Conservation (phyloP, 2,329 filamentous ascomycete genomes). For the Plenodomus tracheiphilus region DNA sequence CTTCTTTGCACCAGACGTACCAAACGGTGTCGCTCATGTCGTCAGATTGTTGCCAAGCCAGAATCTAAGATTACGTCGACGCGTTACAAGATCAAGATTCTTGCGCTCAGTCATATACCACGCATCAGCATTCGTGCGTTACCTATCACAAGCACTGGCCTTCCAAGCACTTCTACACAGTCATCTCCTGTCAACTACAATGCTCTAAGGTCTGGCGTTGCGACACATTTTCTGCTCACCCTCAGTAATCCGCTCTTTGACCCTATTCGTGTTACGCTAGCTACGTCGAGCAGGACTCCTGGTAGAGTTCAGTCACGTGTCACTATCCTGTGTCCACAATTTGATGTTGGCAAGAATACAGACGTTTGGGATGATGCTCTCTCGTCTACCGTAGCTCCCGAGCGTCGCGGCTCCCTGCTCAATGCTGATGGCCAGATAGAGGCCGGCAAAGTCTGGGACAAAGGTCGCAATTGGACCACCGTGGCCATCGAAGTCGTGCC, state of each 20-base stretch:
- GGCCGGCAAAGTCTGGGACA: constrained; percentile 95
- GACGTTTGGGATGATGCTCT: constrained; percentile 92
- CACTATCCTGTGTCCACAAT: constrained; percentile 91
- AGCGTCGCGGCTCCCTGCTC: constrained; percentile 27
- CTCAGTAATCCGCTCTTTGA: constrained; percentile 96
- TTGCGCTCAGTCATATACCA: constrained; percentile 84
- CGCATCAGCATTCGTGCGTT: constrained; percentile 73
- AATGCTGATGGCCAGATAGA: constrained; percentile 58
- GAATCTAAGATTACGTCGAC: constrained; percentile 88
- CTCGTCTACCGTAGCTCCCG: constrained; percentile 47
- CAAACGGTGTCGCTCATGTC: constrained; percentile 88
- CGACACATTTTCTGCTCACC: constrained; percentile 81
- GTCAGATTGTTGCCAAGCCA: constrained; percentile 93
- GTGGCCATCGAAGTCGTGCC: constrained; percentile 90
- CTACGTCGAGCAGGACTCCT: constrained; percentile 63
- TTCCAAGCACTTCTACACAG: neutral
- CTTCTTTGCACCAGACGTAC: constrained; percentile 88
- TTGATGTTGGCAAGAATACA: constrained; percentile 93
- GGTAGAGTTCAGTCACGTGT: constrained; percentile 62
- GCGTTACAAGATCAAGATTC: constrained; percentile 87
- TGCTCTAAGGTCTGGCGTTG: constrained; percentile 52
- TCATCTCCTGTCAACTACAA: constrained; percentile 47
- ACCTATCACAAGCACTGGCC: constrained; percentile 33
- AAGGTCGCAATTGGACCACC: constrained; percentile 90
- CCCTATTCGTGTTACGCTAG: constrained; percentile 80